Conservation (phyloP, 306 rosid genomes). For the Glycyrrhiza uralensis region DNA sequence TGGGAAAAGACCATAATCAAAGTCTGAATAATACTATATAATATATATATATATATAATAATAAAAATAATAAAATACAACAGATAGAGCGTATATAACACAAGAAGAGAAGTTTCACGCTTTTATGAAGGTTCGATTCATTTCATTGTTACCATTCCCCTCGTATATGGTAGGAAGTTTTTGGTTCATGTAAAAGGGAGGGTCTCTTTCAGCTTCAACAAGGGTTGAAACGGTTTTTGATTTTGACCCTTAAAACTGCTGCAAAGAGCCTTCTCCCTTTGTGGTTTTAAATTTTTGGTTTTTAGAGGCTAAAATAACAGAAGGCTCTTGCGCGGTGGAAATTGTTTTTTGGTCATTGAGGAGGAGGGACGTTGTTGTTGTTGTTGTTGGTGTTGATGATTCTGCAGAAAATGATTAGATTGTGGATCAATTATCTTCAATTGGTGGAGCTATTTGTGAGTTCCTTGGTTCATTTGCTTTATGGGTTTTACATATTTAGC, state of each 20-base stretch:
- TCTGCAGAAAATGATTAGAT: conserved; percentile 49
- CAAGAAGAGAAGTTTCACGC: neutral
- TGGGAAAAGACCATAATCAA: conserved; percentile 22
- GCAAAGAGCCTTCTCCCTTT: conserved; percentile 42
- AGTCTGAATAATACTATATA: no score
- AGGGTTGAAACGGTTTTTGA: conserved; percentile 23
- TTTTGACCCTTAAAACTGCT: conserved; percentile 22
- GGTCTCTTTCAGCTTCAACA: neutral
- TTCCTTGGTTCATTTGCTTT: conserved; percentile 67
- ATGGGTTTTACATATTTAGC: conserved; percentile 86
- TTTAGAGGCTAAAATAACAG: neutral
- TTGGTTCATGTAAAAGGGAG: neutral
- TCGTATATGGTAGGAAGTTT: neutral
- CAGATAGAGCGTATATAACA: neutral
- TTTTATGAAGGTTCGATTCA: neutral
- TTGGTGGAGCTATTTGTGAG: conserved; percentile 69
- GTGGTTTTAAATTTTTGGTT: neutral
- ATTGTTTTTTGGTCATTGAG: neutral
- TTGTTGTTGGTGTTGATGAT: neutral
- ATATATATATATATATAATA: no score
- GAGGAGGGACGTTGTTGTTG: neutral
- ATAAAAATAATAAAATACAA: neutral
- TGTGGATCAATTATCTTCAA: conserved; percentile 56
- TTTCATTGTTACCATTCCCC: neutral
- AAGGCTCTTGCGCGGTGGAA: conserved; percentile 24